These are phyloP conservation scores for Aspergillus sclerotialis DNA, from an alignment of 2,329 filamentous ascomycete species.

Conservation along the genomic window DNA sequence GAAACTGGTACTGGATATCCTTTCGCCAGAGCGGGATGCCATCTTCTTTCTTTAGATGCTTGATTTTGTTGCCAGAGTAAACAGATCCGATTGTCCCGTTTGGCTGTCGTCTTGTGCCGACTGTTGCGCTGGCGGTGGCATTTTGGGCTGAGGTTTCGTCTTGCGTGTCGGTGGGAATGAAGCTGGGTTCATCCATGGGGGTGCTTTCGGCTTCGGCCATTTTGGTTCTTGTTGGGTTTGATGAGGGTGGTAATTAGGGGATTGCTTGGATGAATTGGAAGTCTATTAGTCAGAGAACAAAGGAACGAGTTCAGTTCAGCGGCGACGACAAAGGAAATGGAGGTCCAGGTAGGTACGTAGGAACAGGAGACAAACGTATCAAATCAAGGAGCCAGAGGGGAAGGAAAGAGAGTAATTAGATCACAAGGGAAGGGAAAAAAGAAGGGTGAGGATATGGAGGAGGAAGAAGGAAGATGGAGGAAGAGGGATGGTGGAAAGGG, in stretches of 20 bases:
- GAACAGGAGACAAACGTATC: neutral
- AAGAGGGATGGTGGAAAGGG: too few species aligned
- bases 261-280: neutral
- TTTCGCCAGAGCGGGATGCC: constrained; percentile 61
- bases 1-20: constrained; percentile 61
- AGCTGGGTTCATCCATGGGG: constrained; percentile 29
- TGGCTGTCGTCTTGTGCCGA: constrained; percentile 53
- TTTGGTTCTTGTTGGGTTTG: constrained; percentile 1
- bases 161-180: constrained; percentile 26
- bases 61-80: constrained; percentile 61
- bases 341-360: constrained; percentile 8
- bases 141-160: constrained; percentile 31
- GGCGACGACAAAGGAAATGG: neutral
- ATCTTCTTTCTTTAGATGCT: constrained; percentile 61
- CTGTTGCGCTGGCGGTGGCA: constrained; percentile 32
- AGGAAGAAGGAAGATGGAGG: constrained; percentile 1
- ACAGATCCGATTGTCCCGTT: constrained; percentile 61
- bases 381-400: constrained; percentile 1
- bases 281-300: neutral
- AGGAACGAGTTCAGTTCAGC: constrained; percentile 3
- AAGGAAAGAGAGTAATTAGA: constrained; percentile 2
- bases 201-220: constrained; percentile 31
- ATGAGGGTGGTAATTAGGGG: constrained; percentile 1
- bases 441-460: neutral
- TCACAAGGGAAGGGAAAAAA: constrained; percentile 6